Conservation (phyloP, 2,329 filamentous ascomycete genomes). For the Hypoxylon sp. region DNA sequence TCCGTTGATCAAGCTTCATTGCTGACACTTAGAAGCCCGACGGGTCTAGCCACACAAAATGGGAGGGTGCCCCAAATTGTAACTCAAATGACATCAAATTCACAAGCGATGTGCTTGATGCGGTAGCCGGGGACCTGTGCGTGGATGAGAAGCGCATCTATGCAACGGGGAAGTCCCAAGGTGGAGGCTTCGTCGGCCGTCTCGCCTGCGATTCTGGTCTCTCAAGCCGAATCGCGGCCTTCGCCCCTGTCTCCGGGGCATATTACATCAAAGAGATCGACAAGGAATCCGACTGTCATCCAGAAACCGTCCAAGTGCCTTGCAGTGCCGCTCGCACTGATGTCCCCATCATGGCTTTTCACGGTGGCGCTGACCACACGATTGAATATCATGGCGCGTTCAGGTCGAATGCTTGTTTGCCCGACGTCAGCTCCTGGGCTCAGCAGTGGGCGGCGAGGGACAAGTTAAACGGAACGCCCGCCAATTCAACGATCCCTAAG, state of each 20-base stretch:
- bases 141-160: constrained; percentile 50
- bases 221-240: constrained; percentile 49
- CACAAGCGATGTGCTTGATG: constrained; percentile 50
- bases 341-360: constrained; percentile 65
- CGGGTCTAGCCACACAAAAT: constrained; percentile 30
- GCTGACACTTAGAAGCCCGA: constrained; percentile 30
- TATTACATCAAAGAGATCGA: constrained; percentile 49
- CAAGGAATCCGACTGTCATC: constrained; percentile 50
- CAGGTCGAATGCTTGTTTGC: constrained; percentile 60
- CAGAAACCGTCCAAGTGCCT: constrained; percentile 55
- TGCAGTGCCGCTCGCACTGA: constrained; percentile 56
- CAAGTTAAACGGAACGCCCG: constrained; percentile 30
- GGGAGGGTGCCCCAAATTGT: constrained; percentile 44
- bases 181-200: constrained; percentile 48
- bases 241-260: constrained; percentile 50
- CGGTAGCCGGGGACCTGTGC: constrained; percentile 47
- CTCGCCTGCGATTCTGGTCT: constrained; percentile 48
- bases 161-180: constrained; percentile 52
- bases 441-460: constrained; percentile 58
- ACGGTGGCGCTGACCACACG: constrained; percentile 64
- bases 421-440: constrained; percentile 60
- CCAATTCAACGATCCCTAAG: constrained; percentile 22
- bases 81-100: constrained; percentile 49
- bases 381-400: constrained; percentile 63
- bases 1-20: background rate